Evolutionary conservation across 768 basidiomycete genomes (phyloP), one percentile per base, ranked within the genome.

Genomic region (Rhizopogon vulgaris): DNA sequence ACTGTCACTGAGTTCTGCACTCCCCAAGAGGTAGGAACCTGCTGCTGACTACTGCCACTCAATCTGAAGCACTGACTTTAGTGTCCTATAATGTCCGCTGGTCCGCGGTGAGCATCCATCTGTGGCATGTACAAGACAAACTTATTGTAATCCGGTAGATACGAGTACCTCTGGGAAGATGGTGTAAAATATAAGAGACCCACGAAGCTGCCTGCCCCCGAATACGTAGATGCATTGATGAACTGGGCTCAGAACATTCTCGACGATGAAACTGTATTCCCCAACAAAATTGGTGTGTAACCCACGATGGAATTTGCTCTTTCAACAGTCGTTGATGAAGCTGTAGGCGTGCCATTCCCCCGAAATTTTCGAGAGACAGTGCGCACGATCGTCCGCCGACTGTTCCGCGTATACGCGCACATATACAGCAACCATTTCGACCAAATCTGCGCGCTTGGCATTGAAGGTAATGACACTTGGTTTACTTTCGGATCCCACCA

Each of bases 381-480:
- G 55, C 86, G 92, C 63, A 92, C 90, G 9, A 93, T 99, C 53
- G 81, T 92, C 52, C 81, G 96, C 41, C 82, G 96, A 25, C 69
- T 99, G 51, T 99, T 99, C 78, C 82, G 96, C 15, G 90, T 99
- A 38, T 99, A 99, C 66, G 96, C 94, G 17, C 96, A 99, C 67
- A 85, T 98, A 63, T 99, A 99, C 75, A 95, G 94, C 76, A 95
- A 93, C 59, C 96, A 99, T 70, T 98, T 99, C 68, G 96, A 98
- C 62, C 95, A 98, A 61, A 91, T 98, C 53, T 98, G 95, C 67
- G 96, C 96, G 12, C 73, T 99, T 41, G 94, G 94, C 5, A 97
- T 99, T 48, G 96, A 99, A 80, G 95, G 95, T 95, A 55, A 74
- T 30, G 11, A 34, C 63, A 47, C 6, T 12, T 11, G 14, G 24